Percentiles rank a stretch among this genome's conserved stretches.
Conservation (phyloP, 2,329 filamentous ascomycete genomes). For the Apiospora marii region DNA sequence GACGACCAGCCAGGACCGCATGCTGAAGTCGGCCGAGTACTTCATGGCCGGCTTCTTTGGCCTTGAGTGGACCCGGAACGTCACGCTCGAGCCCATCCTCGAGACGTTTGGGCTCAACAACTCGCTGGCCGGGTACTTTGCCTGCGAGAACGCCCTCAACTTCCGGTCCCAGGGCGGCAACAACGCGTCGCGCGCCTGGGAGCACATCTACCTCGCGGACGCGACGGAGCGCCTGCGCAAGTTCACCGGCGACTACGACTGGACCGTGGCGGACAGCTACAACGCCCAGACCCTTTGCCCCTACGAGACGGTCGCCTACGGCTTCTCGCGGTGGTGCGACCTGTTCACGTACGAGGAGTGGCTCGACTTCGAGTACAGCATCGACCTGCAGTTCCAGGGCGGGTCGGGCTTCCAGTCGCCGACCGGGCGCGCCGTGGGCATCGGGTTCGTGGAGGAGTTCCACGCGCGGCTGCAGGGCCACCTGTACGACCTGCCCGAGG, state of each 20-base stretch:
- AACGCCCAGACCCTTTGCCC: constrained; percentile 77
- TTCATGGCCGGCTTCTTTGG: constrained; percentile 84
- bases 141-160: constrained; percentile 68
- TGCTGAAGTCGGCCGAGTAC: constrained; percentile 80
- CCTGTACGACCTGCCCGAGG: constrained; percentile 64
- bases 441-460: constrained; percentile 77
- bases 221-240: constrained; percentile 67
- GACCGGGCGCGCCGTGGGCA: constrained; percentile 73
- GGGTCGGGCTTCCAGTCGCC: constrained; percentile 69
- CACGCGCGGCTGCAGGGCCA: constrained; percentile 71
- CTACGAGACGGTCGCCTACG: constrained; percentile 80
- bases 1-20: constrained; percentile 79
- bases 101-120: constrained; percentile 73
- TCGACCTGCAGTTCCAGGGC: constrained; percentile 72
- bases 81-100: constrained; percentile 75
- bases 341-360: constrained; percentile 81
- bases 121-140: constrained; percentile 71
- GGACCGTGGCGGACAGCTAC: constrained; percentile 70
- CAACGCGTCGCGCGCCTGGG: constrained; percentile 66
- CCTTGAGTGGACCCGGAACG: constrained; percentile 74
- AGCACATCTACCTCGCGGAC: constrained; percentile 64
- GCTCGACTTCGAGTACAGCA: constrained; percentile 74
- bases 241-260: constrained; percentile 65
- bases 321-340: constrained; percentile 76
- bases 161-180: constrained; percentile 54